phyloP scores from a whole-genome alignment of 768 basidiomycete species.

The Suillus subaureus region DNA sequence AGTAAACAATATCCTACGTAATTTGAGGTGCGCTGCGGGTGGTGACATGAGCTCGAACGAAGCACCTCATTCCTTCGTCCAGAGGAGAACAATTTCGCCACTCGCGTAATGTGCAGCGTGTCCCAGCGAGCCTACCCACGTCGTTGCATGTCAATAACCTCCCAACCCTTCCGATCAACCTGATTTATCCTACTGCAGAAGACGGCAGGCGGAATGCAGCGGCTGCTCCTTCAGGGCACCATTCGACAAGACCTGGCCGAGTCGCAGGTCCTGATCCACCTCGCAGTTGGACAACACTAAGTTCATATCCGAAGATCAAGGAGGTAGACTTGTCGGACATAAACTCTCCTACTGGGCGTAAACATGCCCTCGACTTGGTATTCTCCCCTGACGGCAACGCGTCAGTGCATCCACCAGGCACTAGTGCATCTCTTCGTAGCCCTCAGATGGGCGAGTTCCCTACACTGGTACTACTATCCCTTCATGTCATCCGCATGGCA shows the following conservation, averaged over 20 bases:
- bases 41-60: neutral
- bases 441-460: slow-evolving; percentile 37
- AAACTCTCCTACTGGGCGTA: slow-evolving; percentile 48
- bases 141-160: slow-evolving; percentile 36
- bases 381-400: slow-evolving; percentile 31
- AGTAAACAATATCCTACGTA: slow-evolving; percentile 32
- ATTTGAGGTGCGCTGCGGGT: slow-evolving; percentile 25
- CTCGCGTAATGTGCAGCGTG: slow-evolving; percentile 51
- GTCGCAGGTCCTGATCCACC: slow-evolving; percentile 55
- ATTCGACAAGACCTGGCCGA: slow-evolving; percentile 18
- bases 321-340: slow-evolving; percentile 16
- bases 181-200: slow-evolving; percentile 34
- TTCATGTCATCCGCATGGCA: slow-evolving; percentile 46
- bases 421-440: slow-evolving; percentile 9
- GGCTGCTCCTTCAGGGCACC: neutral
- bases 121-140: slow-evolving; percentile 20
- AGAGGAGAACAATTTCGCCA: slow-evolving; percentile 78
- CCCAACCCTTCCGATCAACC: slow-evolving; percentile 48
- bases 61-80: slow-evolving; percentile 4
- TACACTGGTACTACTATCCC: slow-evolving; percentile 57
- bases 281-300: slow-evolving; percentile 53
- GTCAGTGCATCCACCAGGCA: neutral
- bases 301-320: slow-evolving; percentile 15
- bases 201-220: slow-evolving; percentile 5
- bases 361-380: slow-evolving; percentile 55